These are phyloP conservation scores for Rhodotorula sp. DNA, from an alignment of 1,284 basidiomycete species.

Conservation along the genomic window DNA sequence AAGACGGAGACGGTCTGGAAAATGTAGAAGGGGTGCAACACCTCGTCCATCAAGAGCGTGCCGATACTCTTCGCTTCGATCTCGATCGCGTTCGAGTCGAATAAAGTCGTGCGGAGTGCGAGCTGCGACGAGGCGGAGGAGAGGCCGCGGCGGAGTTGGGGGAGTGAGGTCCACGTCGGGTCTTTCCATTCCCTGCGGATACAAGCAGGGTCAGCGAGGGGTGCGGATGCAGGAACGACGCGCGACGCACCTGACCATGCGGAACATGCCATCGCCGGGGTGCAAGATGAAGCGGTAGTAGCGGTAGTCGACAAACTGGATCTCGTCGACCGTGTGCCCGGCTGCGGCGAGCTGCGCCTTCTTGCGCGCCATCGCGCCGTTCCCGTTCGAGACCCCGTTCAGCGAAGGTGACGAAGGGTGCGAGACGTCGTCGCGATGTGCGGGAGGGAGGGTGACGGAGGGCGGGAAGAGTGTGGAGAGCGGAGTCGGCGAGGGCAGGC, in stretches of 20 bases:
- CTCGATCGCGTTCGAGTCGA: slow-evolving; percentile 86
- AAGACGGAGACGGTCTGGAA: slow-evolving; percentile 97
- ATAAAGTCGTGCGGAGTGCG: slow-evolving; percentile 69
- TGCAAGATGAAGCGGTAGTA: slow-evolving; percentile 90
- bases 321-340: slow-evolving; percentile 46
- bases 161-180: slow-evolving; percentile 66
- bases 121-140: slow-evolving; percentile 58
- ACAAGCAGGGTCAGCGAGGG: not conserved
- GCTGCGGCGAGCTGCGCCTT: slow-evolving; percentile 11
- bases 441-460: slow-evolving; percentile 35
- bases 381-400: slow-evolving; percentile 20
- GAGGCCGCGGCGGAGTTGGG: slow-evolving; percentile 66
- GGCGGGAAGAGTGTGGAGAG: slow-evolving; percentile 72
- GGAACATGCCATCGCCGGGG: slow-evolving; percentile 72
- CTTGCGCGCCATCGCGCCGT: not conserved
- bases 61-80: slow-evolving; percentile 81
- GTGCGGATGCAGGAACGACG: slow-evolving; percentile 4
- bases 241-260: slow-evolving; percentile 66
- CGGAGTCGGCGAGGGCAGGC: slow-evolving; percentile 65
- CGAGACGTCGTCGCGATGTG: slow-evolving; percentile 37
- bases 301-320: slow-evolving; percentile 60
- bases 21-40: slow-evolving; percentile 94
- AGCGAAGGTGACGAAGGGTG: slow-evolving; percentile 45
- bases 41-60: slow-evolving; percentile 87
- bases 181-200: slow-evolving; percentile 84